phyloP scores from a whole-genome alignment of 2,329 filamentous ascomycete species.

The Pleochaeta shiraiana region DNA sequence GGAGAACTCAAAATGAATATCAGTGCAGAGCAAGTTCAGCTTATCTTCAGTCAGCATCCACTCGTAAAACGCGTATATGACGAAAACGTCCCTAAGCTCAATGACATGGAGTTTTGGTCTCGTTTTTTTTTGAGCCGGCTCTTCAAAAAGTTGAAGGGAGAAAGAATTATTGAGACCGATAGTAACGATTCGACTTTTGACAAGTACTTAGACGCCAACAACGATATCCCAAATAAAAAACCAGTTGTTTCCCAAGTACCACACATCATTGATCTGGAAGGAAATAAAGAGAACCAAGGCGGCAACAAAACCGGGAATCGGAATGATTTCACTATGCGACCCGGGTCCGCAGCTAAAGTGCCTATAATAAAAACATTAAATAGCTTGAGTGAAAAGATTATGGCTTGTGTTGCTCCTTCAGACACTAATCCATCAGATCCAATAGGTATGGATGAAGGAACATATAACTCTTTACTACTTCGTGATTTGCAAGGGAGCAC shows the following conservation, averaged over 20 bases:
- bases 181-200: slow-evolving; percentile 61
- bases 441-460: slow-evolving; percentile 46
- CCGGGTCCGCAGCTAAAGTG: slow-evolving; percentile 48
- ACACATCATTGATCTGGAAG: slow-evolving; percentile 77
- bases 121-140: slow-evolving; percentile 82
- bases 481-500: slow-evolving; percentile 58
- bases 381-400: slow-evolving; percentile 76
- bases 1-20: slow-evolving; percentile 63
- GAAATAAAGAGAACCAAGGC: slow-evolving; percentile 88
- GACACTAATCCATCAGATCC: slow-evolving; percentile 46
- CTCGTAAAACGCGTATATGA: slow-evolving; percentile 81
- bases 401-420: slow-evolving; percentile 64
- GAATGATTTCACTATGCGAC: slow-evolving; percentile 78
- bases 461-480: slow-evolving; percentile 53
- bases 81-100: slow-evolving; percentile 68
- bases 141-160: slow-evolving; percentile 78
- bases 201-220: slow-evolving; percentile 58
- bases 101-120: slow-evolving; percentile 72
- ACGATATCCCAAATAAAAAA: slow-evolving; percentile 32
- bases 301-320: slow-evolving; percentile 62
- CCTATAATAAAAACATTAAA: slow-evolving; percentile 83
- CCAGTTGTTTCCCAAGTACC: slow-evolving; percentile 50
- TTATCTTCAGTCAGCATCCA: slow-evolving; percentile 86
- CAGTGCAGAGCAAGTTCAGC: slow-evolving; percentile 74
- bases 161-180: slow-evolving; percentile 63